Evolutionary conservation across 192 early-diverging fungal genomes (phyloP).

Genomic region (Podila minutissima): DNA sequence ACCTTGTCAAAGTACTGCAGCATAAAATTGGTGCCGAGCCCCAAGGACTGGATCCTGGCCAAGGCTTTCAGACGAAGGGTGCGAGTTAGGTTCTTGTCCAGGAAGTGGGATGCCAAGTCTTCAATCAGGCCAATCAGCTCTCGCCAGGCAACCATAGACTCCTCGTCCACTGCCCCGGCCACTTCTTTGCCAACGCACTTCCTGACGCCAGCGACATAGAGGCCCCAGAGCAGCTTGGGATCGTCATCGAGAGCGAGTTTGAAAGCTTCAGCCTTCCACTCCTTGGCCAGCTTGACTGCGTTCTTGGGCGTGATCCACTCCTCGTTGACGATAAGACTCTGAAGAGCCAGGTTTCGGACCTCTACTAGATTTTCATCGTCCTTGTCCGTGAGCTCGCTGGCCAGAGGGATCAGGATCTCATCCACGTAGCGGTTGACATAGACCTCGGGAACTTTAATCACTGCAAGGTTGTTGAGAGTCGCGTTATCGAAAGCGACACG

Average conservation of each 20-base stretch:
- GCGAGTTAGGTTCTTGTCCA: conserved; percentile 24
- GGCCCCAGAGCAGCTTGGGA: neutral
- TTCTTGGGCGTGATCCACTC: conserved; percentile 27
- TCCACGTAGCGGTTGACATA: conserved; percentile 33
- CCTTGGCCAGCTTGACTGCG: conserved; percentile 15
- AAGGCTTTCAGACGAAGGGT: conserved; percentile 19
- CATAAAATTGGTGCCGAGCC: neutral
- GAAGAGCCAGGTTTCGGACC: conserved; percentile 10
- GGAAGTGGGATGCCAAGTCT: conserved; percentile 24
- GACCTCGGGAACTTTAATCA: conserved; percentile 9
- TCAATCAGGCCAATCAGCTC: conserved; percentile 25
- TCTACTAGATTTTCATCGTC: conserved; percentile 26
- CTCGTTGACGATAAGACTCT: conserved; percentile 3
- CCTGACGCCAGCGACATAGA: conserved; percentile 7
- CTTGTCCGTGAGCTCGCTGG: conserved; percentile 3
- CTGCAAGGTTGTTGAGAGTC: conserved; percentile 15
- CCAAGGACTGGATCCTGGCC: conserved; percentile 11
- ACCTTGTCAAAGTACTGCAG: conserved; percentile 15
- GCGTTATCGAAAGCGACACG: neutral
- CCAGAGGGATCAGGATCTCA: conserved; percentile 25
- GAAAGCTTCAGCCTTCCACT: conserved; percentile 19
- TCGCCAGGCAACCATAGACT: conserved; percentile 17
- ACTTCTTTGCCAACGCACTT: conserved; percentile 28
- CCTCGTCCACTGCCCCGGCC: conserved; percentile 4
- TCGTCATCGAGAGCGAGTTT: conserved; percentile 19